Conservation (phyloP, 495 filamentous ascomycete genomes). For the Tuber melanosporum region DNA sequence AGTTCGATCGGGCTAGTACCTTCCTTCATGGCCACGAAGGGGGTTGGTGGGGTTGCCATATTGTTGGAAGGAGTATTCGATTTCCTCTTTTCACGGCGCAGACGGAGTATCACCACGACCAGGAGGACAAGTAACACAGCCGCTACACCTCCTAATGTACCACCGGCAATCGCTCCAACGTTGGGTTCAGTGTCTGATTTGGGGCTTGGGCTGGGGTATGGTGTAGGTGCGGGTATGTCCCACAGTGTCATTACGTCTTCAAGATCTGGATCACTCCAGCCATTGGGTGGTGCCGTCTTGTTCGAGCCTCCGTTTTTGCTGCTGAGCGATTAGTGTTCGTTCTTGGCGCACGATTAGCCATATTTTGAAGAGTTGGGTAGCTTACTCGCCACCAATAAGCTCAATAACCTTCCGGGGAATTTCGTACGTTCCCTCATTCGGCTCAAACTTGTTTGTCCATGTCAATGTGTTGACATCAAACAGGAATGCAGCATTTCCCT, state of each 20-base stretch:
- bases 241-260: background rate
- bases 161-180: no score
- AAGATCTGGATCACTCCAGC: background rate
- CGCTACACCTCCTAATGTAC: no score
- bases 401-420: background rate
- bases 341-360: background rate
- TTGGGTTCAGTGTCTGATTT: no score
- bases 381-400: background rate
- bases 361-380: background rate
- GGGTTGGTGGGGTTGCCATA: no score
- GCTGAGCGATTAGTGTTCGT: background rate
- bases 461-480: constrained; percentile 8
- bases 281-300: background rate
- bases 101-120: no score
- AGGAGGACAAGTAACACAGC: no score
- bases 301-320: background rate
- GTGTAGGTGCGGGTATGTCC: no score
- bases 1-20: no score
- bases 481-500: constrained; percentile 10
- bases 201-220: no score
- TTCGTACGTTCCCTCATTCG: background rate
- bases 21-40: no score
- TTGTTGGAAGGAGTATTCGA: no score
- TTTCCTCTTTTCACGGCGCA: no score
- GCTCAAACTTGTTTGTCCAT: constrained; percentile 11